Evolutionary conservation across 768 basidiomycete species (phyloP).

Genomic region (Mycena rebaudengoi): DNA sequence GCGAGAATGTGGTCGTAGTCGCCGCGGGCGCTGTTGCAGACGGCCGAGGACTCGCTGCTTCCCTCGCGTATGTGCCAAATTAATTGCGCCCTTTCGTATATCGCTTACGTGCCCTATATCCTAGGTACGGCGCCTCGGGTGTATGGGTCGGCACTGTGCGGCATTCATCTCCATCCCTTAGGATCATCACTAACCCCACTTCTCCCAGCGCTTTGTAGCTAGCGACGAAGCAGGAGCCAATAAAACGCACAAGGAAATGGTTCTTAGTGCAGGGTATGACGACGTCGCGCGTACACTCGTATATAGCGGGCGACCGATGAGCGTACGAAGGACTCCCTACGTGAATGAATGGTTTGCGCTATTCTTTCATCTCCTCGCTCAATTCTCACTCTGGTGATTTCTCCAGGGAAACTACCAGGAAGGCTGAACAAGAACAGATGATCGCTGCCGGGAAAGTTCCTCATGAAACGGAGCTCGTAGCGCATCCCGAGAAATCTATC

Average conservation of each 20-base stretch:
- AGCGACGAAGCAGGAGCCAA: slow-evolving; percentile 84
- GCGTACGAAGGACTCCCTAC: slow-evolving; percentile 83
- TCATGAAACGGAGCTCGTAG: slow-evolving; percentile 75
- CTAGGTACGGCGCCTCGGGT: slow-evolving; percentile 81
- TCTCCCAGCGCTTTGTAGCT: slow-evolving; percentile 89
- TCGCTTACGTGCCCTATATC: too few relatives aligned
- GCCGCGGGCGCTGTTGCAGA: slow-evolving; percentile 89
- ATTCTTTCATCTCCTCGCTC: neutral
- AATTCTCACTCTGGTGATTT: neutral
- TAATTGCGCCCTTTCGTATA: neutral
- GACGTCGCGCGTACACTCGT: slow-evolving; percentile 77
- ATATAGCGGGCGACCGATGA: slow-evolving; percentile 83
- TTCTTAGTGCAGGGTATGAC: slow-evolving; percentile 77
- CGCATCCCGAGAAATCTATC: slow-evolving; percentile 71
- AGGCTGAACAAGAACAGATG: slow-evolving; percentile 65
- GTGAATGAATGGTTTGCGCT: slow-evolving; percentile 70
- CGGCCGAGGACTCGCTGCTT: slow-evolving; percentile 80
- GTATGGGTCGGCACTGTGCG: slow-evolving; percentile 93
- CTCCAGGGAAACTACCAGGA: slow-evolving; percentile 69
- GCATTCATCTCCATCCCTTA: too few relatives aligned
- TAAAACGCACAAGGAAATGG: slow-evolving; percentile 72
- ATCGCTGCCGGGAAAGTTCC: slow-evolving; percentile 75
- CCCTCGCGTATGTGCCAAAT: slow-evolving; percentile 62
- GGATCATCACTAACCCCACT: too few relatives aligned
- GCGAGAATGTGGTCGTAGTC: slow-evolving; percentile 77